phyloP scores from a whole-genome alignment of 345 rosid genomes.

The Turritis glabra region DNA sequence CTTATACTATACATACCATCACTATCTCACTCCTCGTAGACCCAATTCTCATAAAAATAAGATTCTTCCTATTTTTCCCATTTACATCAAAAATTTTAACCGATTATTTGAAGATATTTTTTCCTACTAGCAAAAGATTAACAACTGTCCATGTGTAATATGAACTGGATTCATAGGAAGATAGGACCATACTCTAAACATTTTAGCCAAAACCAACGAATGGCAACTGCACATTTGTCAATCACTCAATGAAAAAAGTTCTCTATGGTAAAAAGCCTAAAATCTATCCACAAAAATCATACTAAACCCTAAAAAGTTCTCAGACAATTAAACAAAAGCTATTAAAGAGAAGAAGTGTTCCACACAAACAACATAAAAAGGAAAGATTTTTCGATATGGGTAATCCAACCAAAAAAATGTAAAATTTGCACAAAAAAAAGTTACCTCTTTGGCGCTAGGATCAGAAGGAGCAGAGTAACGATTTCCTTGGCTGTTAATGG shows the following conservation, averaged over 20 bases:
- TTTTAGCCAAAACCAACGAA: neutral
- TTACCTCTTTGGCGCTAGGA: conserved; percentile 72
- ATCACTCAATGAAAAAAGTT: neutral
- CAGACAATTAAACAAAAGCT: neutral
- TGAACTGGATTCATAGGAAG: conserved; percentile 34
- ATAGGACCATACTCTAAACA: neutral
- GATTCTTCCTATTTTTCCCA: conserved; percentile 1
- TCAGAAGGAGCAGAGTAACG: conserved; percentile 76
- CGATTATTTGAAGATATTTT: conserved; percentile 20
- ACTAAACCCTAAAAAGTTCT: conserved; percentile 28
- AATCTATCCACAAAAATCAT: conserved; percentile 3
- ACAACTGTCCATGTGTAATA: conserved; percentile 33
- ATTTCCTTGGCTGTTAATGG: conserved; percentile 90
- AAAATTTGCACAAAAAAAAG: neutral
- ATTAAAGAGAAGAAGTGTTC: neutral
- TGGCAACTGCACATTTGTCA: neutral
- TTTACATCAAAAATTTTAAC: neutral
- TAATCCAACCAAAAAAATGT: neutral
- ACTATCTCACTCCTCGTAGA: conserved; percentile 31
- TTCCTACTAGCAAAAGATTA: neutral
- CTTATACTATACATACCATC: conserved; percentile 25
- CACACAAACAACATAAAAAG: neutral
- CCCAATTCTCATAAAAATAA: conserved; percentile 8
- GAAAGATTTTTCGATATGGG: conserved; percentile 4
- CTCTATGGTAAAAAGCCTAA: neutral